Conservation (phyloP, 1,139 yeast species). For the Taphrina sp. region DNA sequence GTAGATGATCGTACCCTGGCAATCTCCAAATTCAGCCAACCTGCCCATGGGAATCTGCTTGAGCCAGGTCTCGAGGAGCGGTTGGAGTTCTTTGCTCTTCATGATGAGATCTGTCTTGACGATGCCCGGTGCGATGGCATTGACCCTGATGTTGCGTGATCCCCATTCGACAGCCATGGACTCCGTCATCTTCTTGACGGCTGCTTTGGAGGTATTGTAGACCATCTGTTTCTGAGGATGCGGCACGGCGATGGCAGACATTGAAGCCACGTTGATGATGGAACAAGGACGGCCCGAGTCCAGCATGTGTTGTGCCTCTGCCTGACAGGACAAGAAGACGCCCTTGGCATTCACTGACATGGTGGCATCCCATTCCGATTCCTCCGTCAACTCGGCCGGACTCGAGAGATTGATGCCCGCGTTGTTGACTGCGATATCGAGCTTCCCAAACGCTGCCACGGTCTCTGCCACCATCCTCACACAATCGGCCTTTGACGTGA, state of each 20-base stretch:
- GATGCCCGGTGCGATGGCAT: conserved; percentile 59
- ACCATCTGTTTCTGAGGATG: conserved; percentile 65
- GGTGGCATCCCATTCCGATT: conserved; percentile 25
- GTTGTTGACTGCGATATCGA: conserved; percentile 87
- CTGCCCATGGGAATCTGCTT: conserved; percentile 34
- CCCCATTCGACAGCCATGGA: conserved; percentile 63
- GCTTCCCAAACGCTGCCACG: conserved; percentile 78
- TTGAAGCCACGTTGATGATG: conserved; percentile 60
- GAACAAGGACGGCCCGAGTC: conserved; percentile 57
- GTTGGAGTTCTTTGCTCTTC: conserved; percentile 25
- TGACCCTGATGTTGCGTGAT: conserved; percentile 53
- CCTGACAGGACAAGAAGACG: conserved; percentile 66
- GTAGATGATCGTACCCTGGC: conserved; percentile 67
- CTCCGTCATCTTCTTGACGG: conserved; percentile 55
- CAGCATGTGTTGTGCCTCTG: conserved; percentile 74
- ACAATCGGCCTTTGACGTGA: conserved; percentile 52
- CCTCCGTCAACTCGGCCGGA: conserved; percentile 25
- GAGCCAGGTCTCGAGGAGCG: conserved; percentile 46
- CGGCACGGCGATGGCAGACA: conserved; percentile 65
- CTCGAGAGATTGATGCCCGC: conserved; percentile 77
- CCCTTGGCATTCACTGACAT: conserved; percentile 76
- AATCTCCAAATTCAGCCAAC: conserved; percentile 50
- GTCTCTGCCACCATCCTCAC: conserved; percentile 85
- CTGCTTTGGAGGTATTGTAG: conserved; percentile 63
- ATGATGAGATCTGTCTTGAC: conserved; percentile 50